phyloP scores from a whole-genome alignment of 495 filamentous ascomycete genomes.

The Trichoderma erinaceum region DNA sequence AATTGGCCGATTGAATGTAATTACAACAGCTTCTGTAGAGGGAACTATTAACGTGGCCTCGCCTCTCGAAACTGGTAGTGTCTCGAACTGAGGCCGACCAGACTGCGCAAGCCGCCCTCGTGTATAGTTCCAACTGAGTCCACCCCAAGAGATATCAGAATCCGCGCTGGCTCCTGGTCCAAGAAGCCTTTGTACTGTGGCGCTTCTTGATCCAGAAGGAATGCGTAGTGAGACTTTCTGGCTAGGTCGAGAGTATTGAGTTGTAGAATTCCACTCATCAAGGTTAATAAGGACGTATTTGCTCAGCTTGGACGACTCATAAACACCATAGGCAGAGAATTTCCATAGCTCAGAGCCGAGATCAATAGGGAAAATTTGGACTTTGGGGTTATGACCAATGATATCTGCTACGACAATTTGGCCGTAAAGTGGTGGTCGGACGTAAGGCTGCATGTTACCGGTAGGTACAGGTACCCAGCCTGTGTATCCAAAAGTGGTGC shows the following conservation, averaged over 20 bases:
- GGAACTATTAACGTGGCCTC: background rate
- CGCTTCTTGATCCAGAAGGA: background rate
- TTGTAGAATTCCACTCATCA: conserved; percentile 7
- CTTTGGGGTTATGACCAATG: background rate
- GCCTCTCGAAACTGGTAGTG: background rate
- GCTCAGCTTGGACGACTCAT: background rate
- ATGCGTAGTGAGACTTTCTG: background rate
- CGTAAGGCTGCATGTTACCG: background rate
- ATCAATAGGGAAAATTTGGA: background rate
- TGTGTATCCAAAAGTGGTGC: background rate
- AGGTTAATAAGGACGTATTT: background rate
- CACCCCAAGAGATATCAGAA: background rate
- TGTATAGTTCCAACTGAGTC: conserved; percentile 5
- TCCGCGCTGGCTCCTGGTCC: background rate
- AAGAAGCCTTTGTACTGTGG: background rate
- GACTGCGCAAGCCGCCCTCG: background rate
- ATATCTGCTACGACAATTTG: conserved; percentile 5
- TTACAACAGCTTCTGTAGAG: background rate
- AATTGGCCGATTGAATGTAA: background rate
- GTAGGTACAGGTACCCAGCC: conserved; percentile 4
- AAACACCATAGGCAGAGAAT: background rate
- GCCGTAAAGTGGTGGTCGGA: background rate
- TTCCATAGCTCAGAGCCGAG: background rate
- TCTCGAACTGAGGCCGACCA: background rate
- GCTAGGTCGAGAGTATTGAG: background rate